These are phyloP conservation scores for Camellia granthamiana DNA, from an alignment of 148 eudicot species.

Conservation along the genomic window DNA sequence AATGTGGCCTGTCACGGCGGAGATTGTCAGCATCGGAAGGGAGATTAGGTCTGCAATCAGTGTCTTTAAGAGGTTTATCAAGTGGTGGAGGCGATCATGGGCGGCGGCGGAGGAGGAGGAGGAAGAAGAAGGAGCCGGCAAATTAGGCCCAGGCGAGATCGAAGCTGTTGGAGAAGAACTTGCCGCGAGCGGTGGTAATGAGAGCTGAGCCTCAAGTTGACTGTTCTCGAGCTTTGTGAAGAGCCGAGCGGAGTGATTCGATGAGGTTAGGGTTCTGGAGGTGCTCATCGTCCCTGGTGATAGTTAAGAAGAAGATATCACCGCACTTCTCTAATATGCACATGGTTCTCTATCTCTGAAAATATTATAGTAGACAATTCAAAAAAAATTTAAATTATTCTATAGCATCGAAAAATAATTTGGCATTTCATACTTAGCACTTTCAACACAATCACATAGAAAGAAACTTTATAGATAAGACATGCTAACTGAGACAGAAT, in stretches of 20 bases:
- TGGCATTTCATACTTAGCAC: no score
- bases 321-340: conserved; percentile 47
- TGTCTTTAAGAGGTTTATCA: conserved; percentile 32
- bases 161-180: conserved; percentile 44
- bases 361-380: no score
- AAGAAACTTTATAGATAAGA: no score
- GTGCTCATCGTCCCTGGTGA: conserved; percentile 44
- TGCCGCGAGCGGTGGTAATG: conserved; percentile 25
- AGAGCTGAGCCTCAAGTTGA: conserved; percentile 31
- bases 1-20: conserved; percentile 40
- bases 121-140: conserved; percentile 13
- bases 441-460: no score
- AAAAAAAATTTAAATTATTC: no score
- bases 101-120: conserved; percentile 10
- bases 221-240: conserved; percentile 30
- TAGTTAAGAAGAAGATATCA: conserved; percentile 35
- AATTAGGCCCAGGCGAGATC: conserved; percentile 31
- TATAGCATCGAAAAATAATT: no score
- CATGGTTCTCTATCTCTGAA: conserved; percentile 14
- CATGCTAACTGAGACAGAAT: no score
- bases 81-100: conserved; percentile 11
- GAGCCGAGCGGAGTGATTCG: conserved; percentile 33
- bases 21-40: conserved; percentile 38
- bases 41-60: conserved; percentile 30
- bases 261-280: conserved; percentile 38